Evolutionary conservation across 768 basidiomycete genomes (phyloP), one percentile per base, ranked within the genome.

Genomic region (Floccularia luteovirens): DNA sequence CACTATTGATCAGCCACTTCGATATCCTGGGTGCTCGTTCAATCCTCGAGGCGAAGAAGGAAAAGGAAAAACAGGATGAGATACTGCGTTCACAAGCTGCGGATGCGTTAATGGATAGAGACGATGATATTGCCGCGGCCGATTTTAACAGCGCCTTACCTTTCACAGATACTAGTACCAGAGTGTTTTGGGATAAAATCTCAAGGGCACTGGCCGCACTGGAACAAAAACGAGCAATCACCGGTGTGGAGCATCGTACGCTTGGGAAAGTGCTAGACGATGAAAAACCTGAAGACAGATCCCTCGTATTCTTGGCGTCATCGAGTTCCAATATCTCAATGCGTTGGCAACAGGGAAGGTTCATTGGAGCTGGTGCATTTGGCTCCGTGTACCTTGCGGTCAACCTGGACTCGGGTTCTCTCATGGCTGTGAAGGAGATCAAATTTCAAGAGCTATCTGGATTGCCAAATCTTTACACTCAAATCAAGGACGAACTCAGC

Each of bases 371-470:
- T n/a, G 96, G 96, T 12, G 93, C 96, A 6, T 97, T 96, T 59
- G 96, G 96, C 16, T 94, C 90, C n/a, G 96, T 99, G n/a, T 99
- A 98, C 58, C 77, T 91, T 34, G 96, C 93, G 13, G 86, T 97
- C 62, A 98, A 98, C 57, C 72, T 98, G 41, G 96, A 98, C 55
- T 84, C 88, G 1, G 90, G 93, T 33, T 86, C 87, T 31, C 78
- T 97, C 45, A 97, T 99, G 92, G 96, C 96, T 6, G 96, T 97
- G 53, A 99, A 99, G 65, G 96, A 98, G 66, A 91, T 98, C 58
- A 90, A 91, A 43, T 94, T 93, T 59, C 91, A 93, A 56, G 94
- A 97, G 57, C 67, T 94, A 10, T 80, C 89, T 4, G 90, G 89
- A 14, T 64, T 90, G 38, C 87, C 93, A 3, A 89, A 79, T 46